These are phyloP conservation scores for Westerdykella aurantiaca DNA, from an alignment of 2,329 filamentous ascomycete genomes.

Conservation along the genomic window DNA sequence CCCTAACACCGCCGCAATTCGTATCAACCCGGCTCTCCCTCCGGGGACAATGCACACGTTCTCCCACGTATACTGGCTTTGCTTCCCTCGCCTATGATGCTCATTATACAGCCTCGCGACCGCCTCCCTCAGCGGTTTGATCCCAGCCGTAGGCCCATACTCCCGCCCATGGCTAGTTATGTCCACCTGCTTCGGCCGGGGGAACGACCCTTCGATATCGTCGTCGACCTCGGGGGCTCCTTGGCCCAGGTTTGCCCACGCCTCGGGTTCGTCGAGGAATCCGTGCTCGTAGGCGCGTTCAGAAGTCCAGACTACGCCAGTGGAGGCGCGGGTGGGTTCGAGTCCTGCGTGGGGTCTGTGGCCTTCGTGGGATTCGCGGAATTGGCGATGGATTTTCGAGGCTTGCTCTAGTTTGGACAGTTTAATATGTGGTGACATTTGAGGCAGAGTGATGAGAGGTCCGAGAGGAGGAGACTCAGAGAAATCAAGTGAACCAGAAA, in stretches of 20 bases:
- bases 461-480: not conserved
- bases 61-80: constrained; percentile 91
- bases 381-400: constrained; percentile 82
- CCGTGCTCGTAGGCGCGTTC: constrained; percentile 86
- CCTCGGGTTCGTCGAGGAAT: constrained; percentile 71
- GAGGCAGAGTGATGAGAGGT: not conserved
- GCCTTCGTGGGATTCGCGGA: constrained; percentile 83
- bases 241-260: constrained; percentile 92
- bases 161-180: constrained; percentile 74
- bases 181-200: constrained; percentile 71
- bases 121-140: constrained; percentile 81
- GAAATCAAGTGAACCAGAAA: too few relatives aligned
- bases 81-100: constrained; percentile 81
- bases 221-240: constrained; percentile 92
- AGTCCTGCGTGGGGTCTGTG: constrained; percentile 87
- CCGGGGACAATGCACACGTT: constrained; percentile 96
- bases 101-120: constrained; percentile 91
- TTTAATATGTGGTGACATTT: not conserved
- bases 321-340: constrained; percentile 80
- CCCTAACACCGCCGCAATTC: constrained; percentile 88
- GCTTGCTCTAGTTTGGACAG: constrained; percentile 56
- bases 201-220: constrained; percentile 84
- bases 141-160: constrained; percentile 88
- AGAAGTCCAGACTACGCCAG: constrained; percentile 89
- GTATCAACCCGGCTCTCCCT: constrained; percentile 84